Evolutionary conservation across 1,284 basidiomycete genomes (phyloP).

Genomic region (Malassezia psittaci): DNA sequence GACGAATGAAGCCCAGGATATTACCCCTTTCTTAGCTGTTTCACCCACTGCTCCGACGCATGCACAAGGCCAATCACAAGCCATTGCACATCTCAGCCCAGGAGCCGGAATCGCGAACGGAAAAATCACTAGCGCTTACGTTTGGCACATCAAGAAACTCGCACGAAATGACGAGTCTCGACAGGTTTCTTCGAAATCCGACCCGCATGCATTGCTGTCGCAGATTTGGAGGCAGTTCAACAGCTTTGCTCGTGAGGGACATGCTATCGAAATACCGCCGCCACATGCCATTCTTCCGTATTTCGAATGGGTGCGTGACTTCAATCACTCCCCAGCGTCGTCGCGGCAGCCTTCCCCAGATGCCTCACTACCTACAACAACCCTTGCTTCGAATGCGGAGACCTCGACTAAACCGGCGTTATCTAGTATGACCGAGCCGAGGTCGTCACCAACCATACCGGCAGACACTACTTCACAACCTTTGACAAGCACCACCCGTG

Average conservation of each 20-base stretch:
- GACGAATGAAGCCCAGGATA: neutral
- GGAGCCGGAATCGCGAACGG: slow-evolving; percentile 1
- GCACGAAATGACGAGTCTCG: neutral
- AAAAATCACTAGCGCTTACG: slow-evolving; percentile 3
- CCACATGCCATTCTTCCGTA: slow-evolving; percentile 24
- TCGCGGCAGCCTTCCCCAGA: neutral
- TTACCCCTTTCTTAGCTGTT: neutral
- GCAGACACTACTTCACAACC: too few relatives aligned
- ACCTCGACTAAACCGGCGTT: too few relatives aligned
- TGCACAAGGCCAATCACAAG: neutral
- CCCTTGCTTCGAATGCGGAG: too few relatives aligned
- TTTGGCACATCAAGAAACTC: slow-evolving; percentile 11
- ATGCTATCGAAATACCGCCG: slow-evolving; percentile 24
- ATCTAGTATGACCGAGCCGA: neutral
- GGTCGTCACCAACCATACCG: neutral
- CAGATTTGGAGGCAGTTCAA: slow-evolving; percentile 37
- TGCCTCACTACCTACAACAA: neutral
- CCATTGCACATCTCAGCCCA: neutral
- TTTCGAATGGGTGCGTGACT: slow-evolving; percentile 41
- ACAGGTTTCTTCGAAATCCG: neutral
- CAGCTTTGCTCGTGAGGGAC: slow-evolving; percentile 25
- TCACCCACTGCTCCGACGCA: neutral
- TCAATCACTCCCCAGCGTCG: slow-evolving; percentile 1
- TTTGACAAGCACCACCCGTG: too few relatives aligned
- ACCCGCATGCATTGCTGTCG: neutral